A percentile compares a stretch with the other conserved stretches of the same genome.
Evolutionary conservation across 2,329 filamentous ascomycete species (phyloP).

Genomic region (Dactylellina haptotyla): DNA sequence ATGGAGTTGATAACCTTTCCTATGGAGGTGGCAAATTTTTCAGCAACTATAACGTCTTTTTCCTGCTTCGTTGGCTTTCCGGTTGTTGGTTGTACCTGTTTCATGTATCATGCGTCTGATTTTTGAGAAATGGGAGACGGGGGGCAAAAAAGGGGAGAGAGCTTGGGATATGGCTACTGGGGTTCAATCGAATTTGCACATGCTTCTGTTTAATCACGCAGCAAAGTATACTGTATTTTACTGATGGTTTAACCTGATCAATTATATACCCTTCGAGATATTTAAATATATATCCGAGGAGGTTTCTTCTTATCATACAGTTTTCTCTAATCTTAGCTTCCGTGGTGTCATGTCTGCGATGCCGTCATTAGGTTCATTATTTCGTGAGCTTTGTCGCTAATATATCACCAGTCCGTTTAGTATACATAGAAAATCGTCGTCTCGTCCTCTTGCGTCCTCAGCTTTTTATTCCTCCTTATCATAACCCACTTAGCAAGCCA

Average conservation of each 20-base stretch:
- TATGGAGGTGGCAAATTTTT: conserved; percentile 20
- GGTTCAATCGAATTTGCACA: background rate
- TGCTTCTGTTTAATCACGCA: conserved; percentile 11
- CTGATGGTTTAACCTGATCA: conserved; percentile 13
- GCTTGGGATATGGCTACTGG: background rate
- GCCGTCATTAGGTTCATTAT: too few species aligned
- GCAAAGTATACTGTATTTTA: conserved; percentile 28
- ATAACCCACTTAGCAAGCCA: conserved; percentile 64
- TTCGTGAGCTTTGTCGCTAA: too few species aligned
- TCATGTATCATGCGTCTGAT: conserved; percentile 22
- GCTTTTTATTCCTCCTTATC: conserved; percentile 63
- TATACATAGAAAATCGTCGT: conserved; percentile 40
- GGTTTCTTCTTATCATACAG: background rate
- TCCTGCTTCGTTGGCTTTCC: background rate
- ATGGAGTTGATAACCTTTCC: conserved; percentile 36
- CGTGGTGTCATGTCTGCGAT: too few species aligned
- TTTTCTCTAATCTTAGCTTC: background rate
- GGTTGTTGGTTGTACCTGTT: background rate
- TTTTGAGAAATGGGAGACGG: conserved; percentile 12
- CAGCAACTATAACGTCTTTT: conserved; percentile 4
- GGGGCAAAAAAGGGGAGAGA: conserved; percentile 15
- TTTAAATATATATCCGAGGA: conserved; percentile 7
- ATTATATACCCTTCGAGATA: background rate
- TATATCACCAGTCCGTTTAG: conserved; percentile 1
- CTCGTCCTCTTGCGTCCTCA: conserved; percentile 57